These are phyloP conservation scores for Ceratocystis smalleyi DNA, from an alignment of 2,329 filamentous ascomycete species.

Conservation along the genomic window DNA sequence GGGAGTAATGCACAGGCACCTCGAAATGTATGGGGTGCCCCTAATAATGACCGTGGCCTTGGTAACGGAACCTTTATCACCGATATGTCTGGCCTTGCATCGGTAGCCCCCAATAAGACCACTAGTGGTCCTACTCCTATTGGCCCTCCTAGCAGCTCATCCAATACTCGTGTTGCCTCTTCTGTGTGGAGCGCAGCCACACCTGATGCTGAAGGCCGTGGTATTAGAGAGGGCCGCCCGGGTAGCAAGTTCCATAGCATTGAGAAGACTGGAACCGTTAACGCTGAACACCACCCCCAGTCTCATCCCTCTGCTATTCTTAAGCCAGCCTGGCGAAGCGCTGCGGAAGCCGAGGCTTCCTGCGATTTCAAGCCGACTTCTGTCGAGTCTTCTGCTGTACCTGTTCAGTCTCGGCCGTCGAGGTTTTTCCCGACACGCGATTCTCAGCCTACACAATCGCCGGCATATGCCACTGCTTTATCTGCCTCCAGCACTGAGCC, in stretches of 20 bases:
- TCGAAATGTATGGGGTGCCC: constrained; percentile 59
- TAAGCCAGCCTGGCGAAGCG: constrained; percentile 14
- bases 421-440: constrained; percentile 47
- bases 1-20: constrained; percentile 28
- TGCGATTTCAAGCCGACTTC: background rate
- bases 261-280: background rate
- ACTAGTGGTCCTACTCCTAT: constrained; percentile 32
- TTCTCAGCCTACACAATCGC: constrained; percentile 27
- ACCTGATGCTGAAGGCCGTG: background rate
- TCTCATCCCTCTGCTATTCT: constrained; percentile 8
- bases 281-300: background rate
- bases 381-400: constrained; percentile 20
- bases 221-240: background rate
- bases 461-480: no score
- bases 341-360: background rate
- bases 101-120: constrained; percentile 19
- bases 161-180: background rate
- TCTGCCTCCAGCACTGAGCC: background rate
- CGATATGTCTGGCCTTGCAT: constrained; percentile 31
- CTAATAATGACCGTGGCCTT: constrained; percentile 53
- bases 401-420: constrained; percentile 37
- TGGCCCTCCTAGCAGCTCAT: constrained; percentile 24
- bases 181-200: background rate
- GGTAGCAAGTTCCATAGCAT: background rate
- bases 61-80: constrained; percentile 64